Conservation (phyloP, 495 filamentous ascomycete genomes). For the Annulohypoxylon moriforme region DNA sequence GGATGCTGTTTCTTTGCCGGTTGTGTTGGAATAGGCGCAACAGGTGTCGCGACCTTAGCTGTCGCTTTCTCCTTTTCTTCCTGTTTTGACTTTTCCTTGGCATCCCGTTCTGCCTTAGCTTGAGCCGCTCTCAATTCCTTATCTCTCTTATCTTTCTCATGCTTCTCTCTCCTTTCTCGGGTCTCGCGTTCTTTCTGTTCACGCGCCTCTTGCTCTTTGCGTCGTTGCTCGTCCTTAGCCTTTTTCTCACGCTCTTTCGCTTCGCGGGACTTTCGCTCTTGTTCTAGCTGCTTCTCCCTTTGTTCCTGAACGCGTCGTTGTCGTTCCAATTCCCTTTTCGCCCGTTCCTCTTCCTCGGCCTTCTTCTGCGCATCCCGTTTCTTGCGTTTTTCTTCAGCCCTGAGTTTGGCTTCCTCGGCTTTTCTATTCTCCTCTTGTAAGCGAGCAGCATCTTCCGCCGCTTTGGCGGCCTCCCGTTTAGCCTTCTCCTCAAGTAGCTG, state of each 20-base stretch:
- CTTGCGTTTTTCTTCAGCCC: constrained; percentile 89
- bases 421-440: constrained; percentile 82
- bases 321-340: constrained; percentile 81
- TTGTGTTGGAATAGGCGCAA: constrained; percentile 56
- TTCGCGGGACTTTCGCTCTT: constrained; percentile 81
- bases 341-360: constrained; percentile 86
- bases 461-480: constrained; percentile 85
- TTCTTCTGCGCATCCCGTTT: constrained; percentile 94
- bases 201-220: constrained; percentile 61
- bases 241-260: constrained; percentile 72
- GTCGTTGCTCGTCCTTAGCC: constrained; percentile 67
- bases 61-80: constrained; percentile 63
- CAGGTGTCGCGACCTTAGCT: constrained; percentile 52
- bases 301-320: constrained; percentile 82
- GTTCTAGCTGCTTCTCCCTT: constrained; percentile 83
- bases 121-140: constrained; percentile 57
- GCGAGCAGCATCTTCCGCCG: constrained; percentile 84
- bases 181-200: constrained; percentile 73
- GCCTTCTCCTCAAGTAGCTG: constrained; percentile 91
- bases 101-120: constrained; percentile 60
- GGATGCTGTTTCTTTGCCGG: constrained; percentile 62
- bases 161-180: constrained; percentile 75
- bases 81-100: constrained; percentile 64
- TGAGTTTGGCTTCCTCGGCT: constrained; percentile 79
- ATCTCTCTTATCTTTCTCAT: constrained; percentile 68